Conservation (phyloP, 257 asterid genomes). For the Solanum sparsipilum region DNA sequence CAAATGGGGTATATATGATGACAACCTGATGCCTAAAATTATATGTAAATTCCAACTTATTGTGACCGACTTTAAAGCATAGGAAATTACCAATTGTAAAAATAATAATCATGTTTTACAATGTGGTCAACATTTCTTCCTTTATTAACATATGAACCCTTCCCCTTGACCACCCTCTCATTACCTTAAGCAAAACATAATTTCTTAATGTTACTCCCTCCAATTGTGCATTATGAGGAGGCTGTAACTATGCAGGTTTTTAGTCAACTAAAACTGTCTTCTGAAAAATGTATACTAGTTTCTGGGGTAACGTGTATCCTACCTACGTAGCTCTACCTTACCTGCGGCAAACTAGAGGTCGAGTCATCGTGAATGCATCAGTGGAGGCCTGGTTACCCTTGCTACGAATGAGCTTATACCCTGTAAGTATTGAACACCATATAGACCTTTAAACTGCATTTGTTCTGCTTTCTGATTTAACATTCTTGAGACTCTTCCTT, state of each 20-base stretch:
- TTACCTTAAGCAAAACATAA: too few species aligned
- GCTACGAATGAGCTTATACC: constrained; percentile 83
- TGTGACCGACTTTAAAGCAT: background rate
- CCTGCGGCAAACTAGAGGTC: constrained; percentile 49
- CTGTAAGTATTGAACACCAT: constrained; percentile 23
- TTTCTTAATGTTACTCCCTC: too few species aligned
- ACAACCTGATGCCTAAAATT: background rate
- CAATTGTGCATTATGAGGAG: too few species aligned
- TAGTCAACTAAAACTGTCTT: too few species aligned
- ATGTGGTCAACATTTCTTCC: too few species aligned
- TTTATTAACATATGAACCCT: too few species aligned
- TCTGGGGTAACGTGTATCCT: constrained; percentile 90
- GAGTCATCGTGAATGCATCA: constrained; percentile 68
- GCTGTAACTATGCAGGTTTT: too few species aligned
- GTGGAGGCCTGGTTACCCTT: constrained; percentile 81
- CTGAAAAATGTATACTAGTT: constrained; percentile 12
- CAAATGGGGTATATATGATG: background rate
- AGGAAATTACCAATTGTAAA: too few species aligned
- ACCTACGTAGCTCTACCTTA: constrained; percentile 71
- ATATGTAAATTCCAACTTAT: background rate
- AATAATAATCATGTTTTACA: too few species aligned
- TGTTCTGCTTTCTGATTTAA: background rate
- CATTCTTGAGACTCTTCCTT: background rate
- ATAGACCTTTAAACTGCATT: background rate
- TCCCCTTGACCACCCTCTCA: too few species aligned